Conservation (phyloP, 441 rosid genomes). For the Eutrema salsugineum region DNA sequence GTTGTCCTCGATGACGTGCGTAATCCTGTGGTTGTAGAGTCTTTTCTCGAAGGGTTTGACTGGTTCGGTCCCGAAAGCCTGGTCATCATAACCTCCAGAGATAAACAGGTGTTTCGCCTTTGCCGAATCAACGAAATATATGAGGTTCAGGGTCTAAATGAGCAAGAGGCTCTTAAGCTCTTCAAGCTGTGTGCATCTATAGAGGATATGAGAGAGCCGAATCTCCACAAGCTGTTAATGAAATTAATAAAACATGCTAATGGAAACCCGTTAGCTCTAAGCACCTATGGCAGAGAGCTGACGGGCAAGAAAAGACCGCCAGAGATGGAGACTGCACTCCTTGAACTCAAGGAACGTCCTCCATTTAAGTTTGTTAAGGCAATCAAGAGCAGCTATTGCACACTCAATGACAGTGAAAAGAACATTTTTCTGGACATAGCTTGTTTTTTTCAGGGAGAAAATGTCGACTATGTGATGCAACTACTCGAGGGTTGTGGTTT, state of each 20-base stretch:
- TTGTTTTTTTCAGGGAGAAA: not conserved
- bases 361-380: not conserved
- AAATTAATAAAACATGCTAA: not conserved
- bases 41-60: not conserved
- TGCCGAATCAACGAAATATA: not conserved
- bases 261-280: constrained; percentile 33
- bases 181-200: not conserved
- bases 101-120: constrained; percentile 10
- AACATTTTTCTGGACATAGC: not conserved
- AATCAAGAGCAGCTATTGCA: constrained; percentile 4
- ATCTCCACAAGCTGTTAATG: not conserved
- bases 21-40: not conserved
- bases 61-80: not conserved
- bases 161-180: constrained; percentile 24
- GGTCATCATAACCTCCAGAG: constrained; percentile 32
- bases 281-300: not conserved
- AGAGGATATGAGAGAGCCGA: not conserved
- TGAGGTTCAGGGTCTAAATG: constrained; percentile 7
- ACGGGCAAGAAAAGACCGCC: not conserved
- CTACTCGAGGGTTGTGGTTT: constrained; percentile 4
- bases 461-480: not conserved
- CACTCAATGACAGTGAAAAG: not conserved
- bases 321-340: not conserved
- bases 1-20: constrained; percentile 20
- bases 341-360: not conserved